A percentile compares a stretch with the other conserved stretches of the same genome.
Evolutionary conservation across 345 rosid species (phyloP).

Genomic region (Moricandia moricandioides): DNA sequence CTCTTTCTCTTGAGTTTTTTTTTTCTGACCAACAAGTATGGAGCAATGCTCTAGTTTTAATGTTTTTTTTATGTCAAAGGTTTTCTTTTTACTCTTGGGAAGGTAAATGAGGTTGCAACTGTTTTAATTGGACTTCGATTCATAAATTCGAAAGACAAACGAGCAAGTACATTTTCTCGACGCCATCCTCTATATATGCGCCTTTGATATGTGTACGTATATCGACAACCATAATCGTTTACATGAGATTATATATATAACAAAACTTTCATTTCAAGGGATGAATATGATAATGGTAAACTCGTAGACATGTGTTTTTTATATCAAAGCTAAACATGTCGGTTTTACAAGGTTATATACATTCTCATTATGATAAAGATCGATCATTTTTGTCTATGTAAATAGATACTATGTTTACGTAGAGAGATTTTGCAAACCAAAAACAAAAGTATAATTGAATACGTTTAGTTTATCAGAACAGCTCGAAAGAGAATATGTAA

Average conservation of each 20-base stretch:
- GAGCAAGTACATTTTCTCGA: conserved; percentile 31
- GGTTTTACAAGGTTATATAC: not conserved
- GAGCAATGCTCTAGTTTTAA: conserved; percentile 32
- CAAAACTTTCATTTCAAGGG: not conserved
- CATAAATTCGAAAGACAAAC: conserved; percentile 19
- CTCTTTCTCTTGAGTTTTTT: not conserved
- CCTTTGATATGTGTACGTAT: not conserved
- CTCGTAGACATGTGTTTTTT: not conserved
- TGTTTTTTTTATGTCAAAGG: conserved; percentile 28
- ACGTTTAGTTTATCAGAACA: not conserved
- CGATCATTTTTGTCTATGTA: not conserved
- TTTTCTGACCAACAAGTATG: conserved; percentile 37
- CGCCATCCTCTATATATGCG: conserved; percentile 23
- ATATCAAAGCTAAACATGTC: not conserved
- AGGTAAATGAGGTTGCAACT: conserved; percentile 27
- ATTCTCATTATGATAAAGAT: not conserved
- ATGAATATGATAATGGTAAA: not conserved
- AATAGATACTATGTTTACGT: not conserved
- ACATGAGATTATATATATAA: not conserved
- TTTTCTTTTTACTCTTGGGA: conserved; percentile 20
- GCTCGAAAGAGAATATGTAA: too few relatives aligned
- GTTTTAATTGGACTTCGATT: conserved; percentile 10
- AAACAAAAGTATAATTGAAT: not conserved
- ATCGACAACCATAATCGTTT: not conserved
- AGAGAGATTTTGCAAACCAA: not conserved